Percentiles rank a stretch among this genome's conserved stretches.
Conservation (phyloP, 78 protist genomes). For the Bodo saltans region DNA sequence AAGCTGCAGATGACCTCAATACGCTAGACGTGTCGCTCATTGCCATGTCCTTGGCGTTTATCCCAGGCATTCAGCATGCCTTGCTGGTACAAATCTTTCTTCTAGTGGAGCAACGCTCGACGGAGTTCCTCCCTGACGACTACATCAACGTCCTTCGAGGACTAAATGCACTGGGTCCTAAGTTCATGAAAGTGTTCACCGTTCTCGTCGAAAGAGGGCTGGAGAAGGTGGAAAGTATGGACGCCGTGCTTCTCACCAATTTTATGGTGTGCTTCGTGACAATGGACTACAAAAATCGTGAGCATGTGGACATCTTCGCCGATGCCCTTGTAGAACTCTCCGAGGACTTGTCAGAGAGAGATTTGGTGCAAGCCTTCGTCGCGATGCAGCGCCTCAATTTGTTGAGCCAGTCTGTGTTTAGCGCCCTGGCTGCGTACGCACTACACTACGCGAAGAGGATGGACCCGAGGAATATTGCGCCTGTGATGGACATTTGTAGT, state of each 20-base stretch:
- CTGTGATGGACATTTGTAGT: neutral
- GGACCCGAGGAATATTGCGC: neutral
- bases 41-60: neutral
- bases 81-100: neutral
- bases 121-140: neutral
- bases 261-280: neutral
- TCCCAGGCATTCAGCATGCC: neutral
- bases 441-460: neutral
- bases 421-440: neutral
- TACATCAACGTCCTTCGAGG: neutral
- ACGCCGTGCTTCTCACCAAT: neutral
- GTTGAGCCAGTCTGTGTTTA: neutral
- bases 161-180: neutral
- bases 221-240: neutral
- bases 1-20: neutral
- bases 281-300: neutral
- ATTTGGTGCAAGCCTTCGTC: neutral
- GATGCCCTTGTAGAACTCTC: neutral
- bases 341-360: neutral
- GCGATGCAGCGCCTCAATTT: neutral
- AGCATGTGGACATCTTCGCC: neutral
- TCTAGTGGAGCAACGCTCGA: neutral
- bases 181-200: neutral
- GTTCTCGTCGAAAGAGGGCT: neutral
- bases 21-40: neutral